These are phyloP conservation scores for Diaporthe nobilis DNA, from an alignment of 2,329 filamentous ascomycete species.

Conservation along the genomic window DNA sequence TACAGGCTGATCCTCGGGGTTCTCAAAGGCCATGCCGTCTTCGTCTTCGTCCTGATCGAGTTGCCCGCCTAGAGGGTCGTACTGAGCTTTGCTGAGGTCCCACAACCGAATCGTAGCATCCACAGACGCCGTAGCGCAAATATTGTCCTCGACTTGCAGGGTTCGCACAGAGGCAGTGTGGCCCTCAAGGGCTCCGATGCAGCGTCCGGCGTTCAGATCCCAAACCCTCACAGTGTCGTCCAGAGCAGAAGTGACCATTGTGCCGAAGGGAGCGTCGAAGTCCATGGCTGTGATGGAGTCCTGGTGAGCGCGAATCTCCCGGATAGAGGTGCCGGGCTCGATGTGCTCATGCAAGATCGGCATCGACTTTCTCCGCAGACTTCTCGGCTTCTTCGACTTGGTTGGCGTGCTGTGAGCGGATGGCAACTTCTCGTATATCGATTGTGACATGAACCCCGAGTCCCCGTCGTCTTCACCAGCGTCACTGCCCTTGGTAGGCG, in stretches of 20 bases:
- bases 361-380: slow-evolving; percentile 84
- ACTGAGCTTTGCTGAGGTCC: slow-evolving; percentile 92
- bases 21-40: slow-evolving; percentile 80
- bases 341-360: slow-evolving; percentile 96
- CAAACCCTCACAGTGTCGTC: slow-evolving; percentile 96
- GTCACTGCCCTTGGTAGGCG: slow-evolving; percentile 60
- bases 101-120: slow-evolving; percentile 95
- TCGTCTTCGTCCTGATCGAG: slow-evolving; percentile 73
- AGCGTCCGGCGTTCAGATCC: slow-evolving; percentile 94
- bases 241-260: slow-evolving; percentile 90
- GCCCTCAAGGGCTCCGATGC: slow-evolving; percentile 91
- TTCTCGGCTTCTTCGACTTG: slow-evolving; percentile 67
- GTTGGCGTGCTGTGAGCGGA: slow-evolving; percentile 63
- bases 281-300: slow-evolving; percentile 92
- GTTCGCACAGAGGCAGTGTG: slow-evolving; percentile 95
- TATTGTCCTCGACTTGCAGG: slow-evolving; percentile 94
- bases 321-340: slow-evolving; percentile 88
- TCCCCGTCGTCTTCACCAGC: slow-evolving; percentile 66
- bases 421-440: slow-evolving; percentile 94
- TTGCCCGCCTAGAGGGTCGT: slow-evolving; percentile 77
- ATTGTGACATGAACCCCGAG: slow-evolving; percentile 92
- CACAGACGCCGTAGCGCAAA: slow-evolving; percentile 93
- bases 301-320: slow-evolving; percentile 88
- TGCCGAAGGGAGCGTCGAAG: slow-evolving; percentile 97
- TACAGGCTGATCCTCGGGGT: slow-evolving; percentile 76